Base-by-base conservation (phyloP, 495 filamentous ascomycete species). In the Annulohypoxylon maeteangense region DNA sequence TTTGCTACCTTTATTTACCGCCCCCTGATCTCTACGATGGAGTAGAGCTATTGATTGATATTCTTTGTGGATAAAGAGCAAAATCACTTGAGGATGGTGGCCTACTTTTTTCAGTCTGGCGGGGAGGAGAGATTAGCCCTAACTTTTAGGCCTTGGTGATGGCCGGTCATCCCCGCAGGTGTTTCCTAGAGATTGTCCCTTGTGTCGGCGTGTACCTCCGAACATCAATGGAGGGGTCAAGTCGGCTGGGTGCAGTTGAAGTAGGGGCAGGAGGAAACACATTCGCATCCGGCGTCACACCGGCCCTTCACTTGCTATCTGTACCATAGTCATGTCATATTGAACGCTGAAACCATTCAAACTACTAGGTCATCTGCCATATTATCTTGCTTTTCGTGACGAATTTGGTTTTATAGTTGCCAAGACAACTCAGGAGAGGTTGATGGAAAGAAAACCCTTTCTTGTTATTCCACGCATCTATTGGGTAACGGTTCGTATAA, bases 291-390 rank as follows among this genome's bases (percentile, higher is more conserved):
- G 75, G 75, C 68, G 61, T 70, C 62, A 68, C 27, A 65, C 61
- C 62, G 71, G 70, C 74, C 54, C 74, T 71, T 74, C 53, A 68
- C 70, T 72, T 76, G 71, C 65, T 75, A 70, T 75, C 68, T 78
- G 75, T 78, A 78, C 70, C 74, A 78, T 78, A 78, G 68, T 75
- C 71, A 78, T 75, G 62, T 75, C 68, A 73, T 75, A 77, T 70
- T 70, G 70, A 77, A 78, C 74, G 75, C 71, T 73, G 64, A 76
- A 72, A 76, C 69, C 73, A 71, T 76, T 71, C 56, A 67, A 74
- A 74, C 50, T 50, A 53, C 71, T 50, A 38, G n/a, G 59, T 31
- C 31, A 57, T 55, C n/a, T 8, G 16, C 34, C n/a, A 18, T 40
- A 14, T 50, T 44, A 14, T 45, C 36, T 31, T 23, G 14, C 18